Percentiles rank a stretch among this genome's conserved stretches.
Evolutionary conservation across 257 asterid genomes (phyloP).

Genomic region (Forsythia suspensa): DNA sequence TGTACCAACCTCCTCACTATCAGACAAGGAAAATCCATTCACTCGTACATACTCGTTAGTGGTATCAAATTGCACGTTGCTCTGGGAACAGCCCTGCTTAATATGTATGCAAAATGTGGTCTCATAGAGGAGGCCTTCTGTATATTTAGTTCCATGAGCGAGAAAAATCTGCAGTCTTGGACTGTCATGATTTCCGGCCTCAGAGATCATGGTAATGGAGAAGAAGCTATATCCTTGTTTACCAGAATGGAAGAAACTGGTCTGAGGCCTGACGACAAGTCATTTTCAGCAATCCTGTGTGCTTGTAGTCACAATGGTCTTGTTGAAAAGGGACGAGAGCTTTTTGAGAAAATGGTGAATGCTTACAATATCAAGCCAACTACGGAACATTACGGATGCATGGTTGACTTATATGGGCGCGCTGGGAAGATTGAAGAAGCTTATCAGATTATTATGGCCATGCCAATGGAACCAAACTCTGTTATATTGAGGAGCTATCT

Average conservation of each 20-base stretch:
- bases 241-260: constrained; percentile 58
- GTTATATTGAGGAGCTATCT: constrained; percentile 65
- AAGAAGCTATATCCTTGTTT: constrained; percentile 58
- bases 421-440: constrained; percentile 70
- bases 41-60: constrained; percentile 46
- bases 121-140: constrained; percentile 50
- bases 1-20: constrained; percentile 55
- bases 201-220: constrained; percentile 57
- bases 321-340: constrained; percentile 42
- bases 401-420: constrained; percentile 75
- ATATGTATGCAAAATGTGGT: constrained; percentile 68
- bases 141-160: constrained; percentile 39
- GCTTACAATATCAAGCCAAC: constrained; percentile 50
- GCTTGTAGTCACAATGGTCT: constrained; percentile 80
- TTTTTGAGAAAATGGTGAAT: constrained; percentile 56
- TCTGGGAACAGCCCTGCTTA: constrained; percentile 66
- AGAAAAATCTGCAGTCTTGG: constrained; percentile 62
- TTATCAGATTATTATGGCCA: constrained; percentile 48
- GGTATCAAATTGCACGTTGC: constrained; percentile 46
- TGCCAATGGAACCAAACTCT: constrained; percentile 66
- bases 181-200: constrained; percentile 70
- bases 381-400: constrained; percentile 82
- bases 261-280: constrained; percentile 50
- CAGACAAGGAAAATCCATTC: constrained; percentile 59
- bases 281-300: constrained; percentile 59